These are phyloP conservation scores for Cryptococcus sp. DNA, from an alignment of 1,284 basidiomycete genomes.

Conservation along the genomic window DNA sequence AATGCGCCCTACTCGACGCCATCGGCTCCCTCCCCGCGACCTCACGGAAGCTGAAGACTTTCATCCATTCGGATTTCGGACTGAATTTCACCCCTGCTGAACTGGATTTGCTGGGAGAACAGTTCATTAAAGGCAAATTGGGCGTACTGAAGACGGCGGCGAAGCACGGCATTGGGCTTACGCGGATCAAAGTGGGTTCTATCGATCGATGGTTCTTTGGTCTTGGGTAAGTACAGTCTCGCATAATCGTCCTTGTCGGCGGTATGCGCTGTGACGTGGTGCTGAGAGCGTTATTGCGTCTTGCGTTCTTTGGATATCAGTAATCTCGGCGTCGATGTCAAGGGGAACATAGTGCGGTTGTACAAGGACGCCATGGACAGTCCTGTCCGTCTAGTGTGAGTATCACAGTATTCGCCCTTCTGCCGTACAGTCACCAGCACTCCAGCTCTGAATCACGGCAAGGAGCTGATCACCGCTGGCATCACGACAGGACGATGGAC, in stretches of 20 bases:
- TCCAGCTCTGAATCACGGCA: too few species aligned
- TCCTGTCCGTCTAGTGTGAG: too few species aligned
- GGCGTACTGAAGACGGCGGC: constrained; percentile 11
- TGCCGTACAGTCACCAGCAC: too few species aligned
- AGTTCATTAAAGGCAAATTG: constrained; percentile 14
- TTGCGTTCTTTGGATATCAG: too few species aligned
- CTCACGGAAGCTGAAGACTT: constrained; percentile 13
- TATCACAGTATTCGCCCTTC: too few species aligned
- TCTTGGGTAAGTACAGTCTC: constrained; percentile 13
- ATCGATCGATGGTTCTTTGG: constrained; percentile 14
- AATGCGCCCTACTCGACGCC: constrained; percentile 4
- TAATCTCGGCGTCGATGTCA: too few species aligned
- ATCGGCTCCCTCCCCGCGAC: background rate
- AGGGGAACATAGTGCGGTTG: too few species aligned
- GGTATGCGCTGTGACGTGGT: background rate
- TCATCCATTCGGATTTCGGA: constrained; percentile 29
- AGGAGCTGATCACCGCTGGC: background rate
- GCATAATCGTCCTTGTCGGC: too few species aligned
- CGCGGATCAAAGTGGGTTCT: constrained; percentile 11
- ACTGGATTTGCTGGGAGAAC: constrained; percentile 1
- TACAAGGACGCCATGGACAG: too few species aligned
- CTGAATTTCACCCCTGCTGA: constrained; percentile 21
- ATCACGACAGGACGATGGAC: constrained; percentile 3
- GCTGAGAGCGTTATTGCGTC: background rate
- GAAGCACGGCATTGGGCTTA: constrained; percentile 14